Conservation (phyloP, 2,329 filamentous ascomycete genomes). For the Raffaelea arxii region DNA sequence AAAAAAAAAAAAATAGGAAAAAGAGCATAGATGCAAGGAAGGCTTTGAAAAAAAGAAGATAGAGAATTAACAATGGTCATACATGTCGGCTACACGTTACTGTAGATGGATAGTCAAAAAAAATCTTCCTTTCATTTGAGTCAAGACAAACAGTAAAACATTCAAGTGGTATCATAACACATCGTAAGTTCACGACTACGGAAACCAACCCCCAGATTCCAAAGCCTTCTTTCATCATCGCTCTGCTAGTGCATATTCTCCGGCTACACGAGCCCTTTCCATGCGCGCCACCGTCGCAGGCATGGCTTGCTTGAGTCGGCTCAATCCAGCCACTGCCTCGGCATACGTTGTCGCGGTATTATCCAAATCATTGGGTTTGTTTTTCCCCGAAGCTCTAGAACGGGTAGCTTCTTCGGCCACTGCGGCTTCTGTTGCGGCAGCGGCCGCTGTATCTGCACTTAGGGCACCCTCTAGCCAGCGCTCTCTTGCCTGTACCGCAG, state of each 20-base stretch:
- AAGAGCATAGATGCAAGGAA: conserved; percentile 1
- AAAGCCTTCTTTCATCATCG: conserved; percentile 3
- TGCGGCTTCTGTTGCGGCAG: conserved; percentile 16
- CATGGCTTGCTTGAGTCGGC: conserved; percentile 47
- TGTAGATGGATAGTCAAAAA: too few relatives aligned
- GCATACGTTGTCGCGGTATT: conserved; percentile 22
- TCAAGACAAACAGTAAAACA: too few relatives aligned
- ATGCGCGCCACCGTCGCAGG: conserved; percentile 53
- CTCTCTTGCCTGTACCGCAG: conserved; percentile 31
- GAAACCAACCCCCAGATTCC: not conserved
- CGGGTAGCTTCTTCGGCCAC: not conserved
- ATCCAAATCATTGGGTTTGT: conserved; percentile 33
- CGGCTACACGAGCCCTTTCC: conserved; percentile 52
- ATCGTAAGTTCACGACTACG: too few relatives aligned
- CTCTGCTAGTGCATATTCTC: conserved; percentile 45
- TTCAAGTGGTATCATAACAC: too few relatives aligned
- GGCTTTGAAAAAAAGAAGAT: too few relatives aligned
- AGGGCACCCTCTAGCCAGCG: conserved; percentile 28
- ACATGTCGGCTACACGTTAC: too few relatives aligned
- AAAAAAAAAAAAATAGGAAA: not conserved
- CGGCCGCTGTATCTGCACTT: conserved; percentile 34
- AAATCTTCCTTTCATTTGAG: too few relatives aligned
- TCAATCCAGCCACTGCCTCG: conserved; percentile 39
- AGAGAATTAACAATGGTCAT: too few relatives aligned
- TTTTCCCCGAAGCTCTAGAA: conserved; percentile 31